phyloP scores from a whole-genome alignment of 768 basidiomycete species.

The Auriscalpium orientale region DNA sequence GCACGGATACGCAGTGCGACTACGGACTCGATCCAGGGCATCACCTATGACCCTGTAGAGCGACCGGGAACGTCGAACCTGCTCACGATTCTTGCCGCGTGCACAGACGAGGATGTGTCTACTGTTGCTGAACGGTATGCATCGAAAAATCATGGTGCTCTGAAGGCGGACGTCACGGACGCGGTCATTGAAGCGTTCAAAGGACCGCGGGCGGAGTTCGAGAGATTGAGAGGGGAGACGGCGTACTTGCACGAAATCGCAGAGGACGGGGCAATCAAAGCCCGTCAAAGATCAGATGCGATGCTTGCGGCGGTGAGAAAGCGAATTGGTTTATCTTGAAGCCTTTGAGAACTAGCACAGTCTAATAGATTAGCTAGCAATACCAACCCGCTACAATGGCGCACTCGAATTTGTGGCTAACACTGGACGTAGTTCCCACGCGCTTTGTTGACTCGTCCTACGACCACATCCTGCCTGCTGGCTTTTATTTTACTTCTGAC shows the following conservation, averaged over 20 bases:
- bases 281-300: conserved; percentile 47
- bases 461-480: too few species aligned
- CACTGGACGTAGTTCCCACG: too few species aligned
- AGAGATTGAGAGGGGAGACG: conserved; percentile 50
- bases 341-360: neutral
- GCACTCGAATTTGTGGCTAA: too few species aligned
- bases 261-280: conserved; percentile 52
- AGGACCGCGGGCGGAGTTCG: conserved; percentile 62
- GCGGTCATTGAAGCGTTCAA: conserved; percentile 63
- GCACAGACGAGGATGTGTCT: conserved; percentile 39
- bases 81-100: conserved; percentile 72
- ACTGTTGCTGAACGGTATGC: conserved; percentile 44
- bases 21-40: conserved; percentile 70
- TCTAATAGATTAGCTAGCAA: too few species aligned
- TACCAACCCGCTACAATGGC: too few species aligned
- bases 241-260: conserved; percentile 59
- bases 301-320: conserved; percentile 65
- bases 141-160: conserved; percentile 48
- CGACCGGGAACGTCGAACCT: conserved; percentile 84
- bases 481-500: too few species aligned
- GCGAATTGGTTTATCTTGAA: conserved; percentile 48
- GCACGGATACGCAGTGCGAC: conserved; percentile 74
- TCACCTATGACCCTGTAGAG: conserved; percentile 73
- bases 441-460: too few species aligned
- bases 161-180: conserved; percentile 73